Evolutionary conservation across 768 basidiomycete species (phyloP), one percentile per base, ranked within the genome.

Genomic region (Rhizopogon vinicolor): DNA sequence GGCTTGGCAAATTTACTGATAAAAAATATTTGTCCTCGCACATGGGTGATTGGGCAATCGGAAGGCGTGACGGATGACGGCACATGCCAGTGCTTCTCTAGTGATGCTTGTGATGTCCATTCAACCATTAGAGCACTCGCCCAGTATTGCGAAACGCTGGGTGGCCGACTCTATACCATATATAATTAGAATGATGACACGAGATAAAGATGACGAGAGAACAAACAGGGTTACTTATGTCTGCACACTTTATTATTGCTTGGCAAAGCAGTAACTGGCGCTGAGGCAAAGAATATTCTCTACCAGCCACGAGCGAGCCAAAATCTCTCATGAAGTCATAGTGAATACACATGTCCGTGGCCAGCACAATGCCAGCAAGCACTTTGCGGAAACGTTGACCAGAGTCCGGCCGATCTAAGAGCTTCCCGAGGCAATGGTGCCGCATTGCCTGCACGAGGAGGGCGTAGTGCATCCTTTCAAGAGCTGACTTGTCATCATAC

Each of bases 191-290:
- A 22, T 41, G 52, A 48, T 37, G 6, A 5, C 29, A 60, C 31
- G 55, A 22, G 54, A 48, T 14, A 35, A 16, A 29, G 40, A 41
- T 10, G 6, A 45, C 19, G 9, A 35, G 13, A 46, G 31, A 16
- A 82, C 94, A 60, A 68, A 97, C 94, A 14, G 97, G 96, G 69
- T 99, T 99, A 68, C 92, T 94, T 65, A 99, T 98, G 73, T 99
- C 97, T 16, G 96, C 94, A 65, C 95, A 97, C 72, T 99, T 98
- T 68, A 99, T 85, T 51, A 99, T 74, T 3, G 90, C 89, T 64
- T 98, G 93, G 66, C 92, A 96, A 22, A 93, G 70, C 52, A 96
- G 71, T 25, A 89, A 75, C 61, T 88, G 79, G 52, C 85, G 80
- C 60, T 72, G 65, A 51, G 73, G 72, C 43, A 80, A 63, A 9